Evolutionary conservation across 371 early-diverging fungal genomes (phyloP).

Genomic region (Syncephalis plumigaleata): DNA sequence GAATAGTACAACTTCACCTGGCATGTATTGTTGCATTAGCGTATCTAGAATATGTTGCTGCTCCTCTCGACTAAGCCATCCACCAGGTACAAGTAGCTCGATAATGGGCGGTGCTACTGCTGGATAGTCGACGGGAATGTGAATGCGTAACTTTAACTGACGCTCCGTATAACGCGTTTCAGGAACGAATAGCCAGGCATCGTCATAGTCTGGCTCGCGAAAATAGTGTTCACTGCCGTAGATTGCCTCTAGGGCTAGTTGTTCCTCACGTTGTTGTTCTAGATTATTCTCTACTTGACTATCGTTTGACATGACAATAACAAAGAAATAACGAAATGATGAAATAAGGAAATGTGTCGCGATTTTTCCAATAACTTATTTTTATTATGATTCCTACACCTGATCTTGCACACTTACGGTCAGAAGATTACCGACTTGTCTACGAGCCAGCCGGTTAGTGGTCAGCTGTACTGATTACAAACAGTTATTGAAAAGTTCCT

Average conservation of each 20-base stretch:
- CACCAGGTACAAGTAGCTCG: background rate
- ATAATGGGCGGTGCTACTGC: background rate
- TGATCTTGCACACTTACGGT: conserved; percentile 49
- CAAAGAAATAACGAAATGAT: no score
- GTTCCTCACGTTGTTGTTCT: background rate
- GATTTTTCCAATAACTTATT: no score
- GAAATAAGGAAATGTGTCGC: no score
- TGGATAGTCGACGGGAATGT: background rate
- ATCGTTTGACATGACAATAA: no score
- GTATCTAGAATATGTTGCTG: background rate
- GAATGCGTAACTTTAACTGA: background rate
- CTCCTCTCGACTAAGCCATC: background rate
- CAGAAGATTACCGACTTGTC: conserved; percentile 40
- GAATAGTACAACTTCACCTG: background rate
- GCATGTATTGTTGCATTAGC: background rate
- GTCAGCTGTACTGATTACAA: background rate
- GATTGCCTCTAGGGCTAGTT: background rate
- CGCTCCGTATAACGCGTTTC: background rate
- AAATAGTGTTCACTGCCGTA: background rate
- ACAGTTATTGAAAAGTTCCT: background rate
- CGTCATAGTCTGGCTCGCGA: background rate
- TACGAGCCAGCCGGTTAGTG: conserved; percentile 75
- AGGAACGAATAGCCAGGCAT: background rate
- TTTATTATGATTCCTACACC: conserved; percentile 51
- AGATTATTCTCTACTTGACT: background rate